Conservation (phyloP, 2,329 filamentous ascomycete species). For the Fusarium compactum region DNA sequence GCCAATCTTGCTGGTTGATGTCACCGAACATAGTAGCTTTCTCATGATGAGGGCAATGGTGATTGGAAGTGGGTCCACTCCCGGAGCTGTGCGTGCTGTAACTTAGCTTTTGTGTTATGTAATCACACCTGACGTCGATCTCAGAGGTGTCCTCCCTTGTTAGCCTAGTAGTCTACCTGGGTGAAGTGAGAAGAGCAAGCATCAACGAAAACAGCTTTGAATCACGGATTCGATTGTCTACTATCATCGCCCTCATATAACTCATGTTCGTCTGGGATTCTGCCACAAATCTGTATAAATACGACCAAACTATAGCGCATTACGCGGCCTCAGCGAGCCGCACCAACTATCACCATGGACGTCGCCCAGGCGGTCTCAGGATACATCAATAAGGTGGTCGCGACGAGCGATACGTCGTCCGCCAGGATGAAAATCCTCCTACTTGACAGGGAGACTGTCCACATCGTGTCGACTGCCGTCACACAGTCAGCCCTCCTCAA, state of each 20-base stretch:
- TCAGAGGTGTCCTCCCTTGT: conserved; percentile 34
- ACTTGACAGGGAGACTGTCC: conserved; percentile 91
- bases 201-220: conserved; percentile 6
- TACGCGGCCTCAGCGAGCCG: conserved; percentile 27
- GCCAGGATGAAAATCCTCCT: conserved; percentile 99
- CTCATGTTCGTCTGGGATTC: neutral
- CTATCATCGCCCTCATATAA: neutral
- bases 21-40: conserved; percentile 20
- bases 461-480: conserved; percentile 93
- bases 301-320: neutral
- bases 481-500: conserved; percentile 95
- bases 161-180: neutral
- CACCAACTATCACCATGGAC: conserved; percentile 75
- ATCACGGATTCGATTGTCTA: neutral
- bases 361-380: conserved; percentile 91
- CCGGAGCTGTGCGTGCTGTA: neutral
- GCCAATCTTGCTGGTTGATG: conserved; percentile 25
- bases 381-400: conserved; percentile 97
- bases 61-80: conserved; percentile 9
- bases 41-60: conserved; percentile 27
- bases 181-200: conserved; percentile 18
- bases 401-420: conserved; percentile 73
- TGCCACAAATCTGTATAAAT: neutral
- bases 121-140: conserved; percentile 27
- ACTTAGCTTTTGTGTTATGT: conserved; percentile 28